Percentiles rank a stretch among this genome's conserved stretches.
phyloP scores from a whole-genome alignment of 2,329 filamentous ascomycete species.

The Ophiostoma novo-ulmi region DNA sequence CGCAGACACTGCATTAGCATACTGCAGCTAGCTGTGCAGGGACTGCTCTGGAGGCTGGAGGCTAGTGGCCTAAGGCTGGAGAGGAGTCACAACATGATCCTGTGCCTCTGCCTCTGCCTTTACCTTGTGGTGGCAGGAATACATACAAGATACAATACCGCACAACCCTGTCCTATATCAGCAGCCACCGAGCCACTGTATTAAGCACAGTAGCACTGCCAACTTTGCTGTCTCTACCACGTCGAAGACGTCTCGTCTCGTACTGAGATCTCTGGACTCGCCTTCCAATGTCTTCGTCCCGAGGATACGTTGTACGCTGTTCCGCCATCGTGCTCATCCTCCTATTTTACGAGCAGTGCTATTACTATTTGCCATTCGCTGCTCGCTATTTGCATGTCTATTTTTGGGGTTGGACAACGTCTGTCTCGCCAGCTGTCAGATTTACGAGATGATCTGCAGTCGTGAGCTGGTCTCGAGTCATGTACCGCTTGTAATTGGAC shows the following conservation, averaged over 20 bases:
- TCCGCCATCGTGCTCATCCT: not conserved
- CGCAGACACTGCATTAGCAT: not conserved
- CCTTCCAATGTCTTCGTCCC: not conserved
- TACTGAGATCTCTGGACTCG: not conserved
- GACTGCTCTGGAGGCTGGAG: not conserved
- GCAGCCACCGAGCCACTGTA: not conserved
- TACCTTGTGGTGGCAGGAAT: not conserved
- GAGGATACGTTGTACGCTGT: conserved; percentile 2
- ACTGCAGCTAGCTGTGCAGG: not conserved
- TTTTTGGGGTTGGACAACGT: not conserved
- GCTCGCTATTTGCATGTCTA: not conserved
- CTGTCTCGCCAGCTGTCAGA: not conserved
- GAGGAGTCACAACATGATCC: not conserved
- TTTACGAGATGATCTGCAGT: conserved; percentile 8
- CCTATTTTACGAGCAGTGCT: not conserved
- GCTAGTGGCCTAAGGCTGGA: not conserved
- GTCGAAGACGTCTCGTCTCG: too few relatives aligned
- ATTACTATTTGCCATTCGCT: not conserved
- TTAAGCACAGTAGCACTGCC: not conserved
- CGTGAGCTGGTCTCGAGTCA: not conserved
- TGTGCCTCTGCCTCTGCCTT: too few relatives aligned
- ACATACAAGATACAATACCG: not conserved
- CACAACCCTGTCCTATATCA: not conserved
- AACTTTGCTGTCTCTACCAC: too few relatives aligned
- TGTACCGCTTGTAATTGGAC: not conserved